Evolutionary conservation across 1,284 basidiomycete species (phyloP).

Genomic region (Ustilago shanxiensis): DNA sequence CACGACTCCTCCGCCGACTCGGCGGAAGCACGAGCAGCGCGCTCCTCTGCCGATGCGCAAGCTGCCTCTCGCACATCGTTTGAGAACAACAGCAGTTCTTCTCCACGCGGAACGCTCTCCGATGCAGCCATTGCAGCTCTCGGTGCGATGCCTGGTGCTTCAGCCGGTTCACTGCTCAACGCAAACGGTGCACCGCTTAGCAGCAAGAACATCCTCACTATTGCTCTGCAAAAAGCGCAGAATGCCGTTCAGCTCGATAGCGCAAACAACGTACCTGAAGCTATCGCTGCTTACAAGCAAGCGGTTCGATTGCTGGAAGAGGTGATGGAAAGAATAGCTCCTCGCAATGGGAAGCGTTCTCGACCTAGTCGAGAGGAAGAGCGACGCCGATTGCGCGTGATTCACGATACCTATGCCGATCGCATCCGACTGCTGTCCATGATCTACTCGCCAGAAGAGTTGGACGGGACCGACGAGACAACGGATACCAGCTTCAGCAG

Average conservation of each 20-base stretch:
- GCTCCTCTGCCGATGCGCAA: constrained; percentile 1
- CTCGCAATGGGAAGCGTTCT: constrained; percentile 55
- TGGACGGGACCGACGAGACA: constrained; percentile 15
- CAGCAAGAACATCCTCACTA: constrained; percentile 70
- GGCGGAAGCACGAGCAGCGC: constrained; percentile 5
- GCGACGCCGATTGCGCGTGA: constrained; percentile 67
- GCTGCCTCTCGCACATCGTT: constrained; percentile 15
- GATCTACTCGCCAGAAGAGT: constrained; percentile 55
- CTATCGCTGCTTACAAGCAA: constrained; percentile 70
- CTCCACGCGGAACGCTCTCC: constrained; percentile 42
- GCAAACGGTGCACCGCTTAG: constrained; percentile 57
- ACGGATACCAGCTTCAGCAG: constrained; percentile 28
- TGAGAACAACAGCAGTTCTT: constrained; percentile 15
- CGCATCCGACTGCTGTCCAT: constrained; percentile 69
- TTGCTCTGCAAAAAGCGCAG: constrained; percentile 71
- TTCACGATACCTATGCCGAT: constrained; percentile 71
- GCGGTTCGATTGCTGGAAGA: constrained; percentile 70
- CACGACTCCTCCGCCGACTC: constrained; percentile 12
- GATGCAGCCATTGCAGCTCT: constrained; percentile 54
- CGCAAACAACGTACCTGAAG: constrained; percentile 70
- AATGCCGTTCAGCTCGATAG: constrained; percentile 71
- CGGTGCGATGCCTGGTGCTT: constrained; percentile 49
- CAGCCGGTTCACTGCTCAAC: constrained; percentile 46
- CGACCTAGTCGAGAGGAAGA: constrained; percentile 68
- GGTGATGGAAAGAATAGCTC: constrained; percentile 71